These are phyloP conservation scores for Lophiostoma macrostomum DNA, from an alignment of 495 filamentous ascomycete species.

Conservation along the genomic window DNA sequence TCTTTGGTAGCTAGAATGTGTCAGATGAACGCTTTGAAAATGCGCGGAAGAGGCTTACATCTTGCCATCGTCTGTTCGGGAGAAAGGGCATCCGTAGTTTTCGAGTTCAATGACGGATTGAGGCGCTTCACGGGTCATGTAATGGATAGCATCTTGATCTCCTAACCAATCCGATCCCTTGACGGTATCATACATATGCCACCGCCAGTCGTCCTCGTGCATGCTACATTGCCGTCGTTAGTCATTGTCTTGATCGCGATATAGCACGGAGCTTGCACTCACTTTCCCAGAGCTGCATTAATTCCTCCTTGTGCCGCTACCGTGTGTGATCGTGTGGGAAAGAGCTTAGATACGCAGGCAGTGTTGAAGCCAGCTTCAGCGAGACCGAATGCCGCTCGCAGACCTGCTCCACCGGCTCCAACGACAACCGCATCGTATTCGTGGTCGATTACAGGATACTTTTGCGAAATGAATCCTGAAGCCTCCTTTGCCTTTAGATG, in stretches of 20 bases:
- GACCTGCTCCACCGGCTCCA: conserved; percentile 88
- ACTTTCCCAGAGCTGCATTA: conserved; percentile 94
- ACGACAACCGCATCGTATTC: conserved; percentile 83
- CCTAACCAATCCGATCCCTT: conserved; percentile 98
- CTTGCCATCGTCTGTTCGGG: conserved; percentile 91
- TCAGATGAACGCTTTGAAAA: conserved; percentile 26
- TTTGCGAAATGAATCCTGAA: conserved; percentile 72
- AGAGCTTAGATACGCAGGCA: conserved; percentile 96
- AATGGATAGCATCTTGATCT: conserved; percentile 98
- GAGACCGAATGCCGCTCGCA: conserved; percentile 92
- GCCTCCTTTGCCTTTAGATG: conserved; percentile 91
- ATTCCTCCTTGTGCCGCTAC: conserved; percentile 93
- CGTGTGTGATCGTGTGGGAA: conserved; percentile 92
- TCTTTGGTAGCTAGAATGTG: conserved; percentile 69
- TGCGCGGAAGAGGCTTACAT: conserved; percentile 53
- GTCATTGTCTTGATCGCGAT: not conserved
- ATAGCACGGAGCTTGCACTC: conserved; percentile 36
- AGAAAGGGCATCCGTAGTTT: conserved; percentile 97
- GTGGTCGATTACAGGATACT: conserved; percentile 82
- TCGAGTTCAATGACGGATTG: conserved; percentile 90
- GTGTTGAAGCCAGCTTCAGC: conserved; percentile 98
- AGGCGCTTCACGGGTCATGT: conserved; percentile 96
- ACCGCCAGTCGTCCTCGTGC: conserved; percentile 94
- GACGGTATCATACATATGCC: conserved; percentile 99
- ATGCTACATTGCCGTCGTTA: conserved; percentile 47